Conservation (phyloP, 2,329 filamentous ascomycete genomes). For the Stagonosporopsis tanaceti region DNA sequence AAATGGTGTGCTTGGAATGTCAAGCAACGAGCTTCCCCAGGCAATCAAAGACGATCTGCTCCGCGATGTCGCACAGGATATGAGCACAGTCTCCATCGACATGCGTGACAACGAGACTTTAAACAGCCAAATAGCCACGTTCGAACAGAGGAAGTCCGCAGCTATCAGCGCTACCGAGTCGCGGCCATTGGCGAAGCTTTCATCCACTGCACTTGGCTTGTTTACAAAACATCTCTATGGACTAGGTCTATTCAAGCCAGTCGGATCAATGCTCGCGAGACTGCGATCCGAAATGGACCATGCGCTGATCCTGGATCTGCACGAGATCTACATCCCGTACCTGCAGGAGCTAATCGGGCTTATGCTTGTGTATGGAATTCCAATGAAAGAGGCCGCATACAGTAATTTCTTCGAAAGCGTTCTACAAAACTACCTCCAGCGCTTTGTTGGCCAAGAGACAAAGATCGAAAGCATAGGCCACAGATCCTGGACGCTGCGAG, state of each 20-base stretch:
- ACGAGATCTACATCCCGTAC: constrained; percentile 6
- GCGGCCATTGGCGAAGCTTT: constrained; percentile 5
- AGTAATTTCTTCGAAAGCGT: constrained; percentile 2
- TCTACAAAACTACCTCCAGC: constrained; percentile 9
- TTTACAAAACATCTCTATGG: constrained; percentile 11
- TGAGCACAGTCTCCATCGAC: constrained; percentile 11
- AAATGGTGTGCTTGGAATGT: constrained; percentile 2
- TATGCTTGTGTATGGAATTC: constrained; percentile 15
- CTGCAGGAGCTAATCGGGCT: constrained; percentile 11
- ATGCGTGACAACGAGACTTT: constrained; percentile 3
- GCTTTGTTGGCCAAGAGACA: constrained; percentile 4
- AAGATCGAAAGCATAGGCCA: not conserved
- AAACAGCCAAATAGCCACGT: not conserved
- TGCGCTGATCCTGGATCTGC: constrained; percentile 2
- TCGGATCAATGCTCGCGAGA: constrained; percentile 2
- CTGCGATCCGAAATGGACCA: not conserved
- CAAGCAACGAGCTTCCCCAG: not conserved
- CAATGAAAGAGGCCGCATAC: constrained; percentile 1
- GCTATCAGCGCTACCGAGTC: not conserved
- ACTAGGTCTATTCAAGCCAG: not conserved
- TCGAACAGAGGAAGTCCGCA: not conserved
- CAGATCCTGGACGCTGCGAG: constrained; percentile 1
- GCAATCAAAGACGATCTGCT: constrained; percentile 6
- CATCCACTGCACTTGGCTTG: constrained; percentile 2
- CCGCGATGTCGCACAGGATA: constrained; percentile 1